These are phyloP conservation scores for Smallanthus sonchifolius DNA, from an alignment of 129 eudicot genomes.

Conservation along the genomic window DNA sequence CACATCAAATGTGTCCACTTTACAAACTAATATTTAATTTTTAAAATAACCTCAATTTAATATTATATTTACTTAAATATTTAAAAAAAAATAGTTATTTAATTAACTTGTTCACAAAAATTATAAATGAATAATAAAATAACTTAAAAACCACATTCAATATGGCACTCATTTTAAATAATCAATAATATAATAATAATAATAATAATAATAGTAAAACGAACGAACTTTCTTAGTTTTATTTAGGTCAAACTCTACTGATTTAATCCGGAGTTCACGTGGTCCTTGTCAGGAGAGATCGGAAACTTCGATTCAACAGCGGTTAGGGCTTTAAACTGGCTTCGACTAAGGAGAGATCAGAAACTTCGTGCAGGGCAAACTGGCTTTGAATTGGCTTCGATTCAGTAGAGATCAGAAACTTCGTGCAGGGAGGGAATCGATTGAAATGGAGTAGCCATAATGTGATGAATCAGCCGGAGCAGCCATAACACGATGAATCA, in stretches of 20 bases:
- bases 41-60: neutral
- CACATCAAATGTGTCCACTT: slow-evolving; percentile 62
- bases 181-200: neutral
- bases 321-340: too few species aligned
- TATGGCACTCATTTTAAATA: neutral
- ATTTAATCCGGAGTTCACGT: slow-evolving; percentile 78
- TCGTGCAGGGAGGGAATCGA: too few species aligned
- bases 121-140: neutral
- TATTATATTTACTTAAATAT: neutral
- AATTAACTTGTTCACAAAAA: neutral
- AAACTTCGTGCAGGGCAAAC: too few species aligned
- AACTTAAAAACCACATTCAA: neutral
- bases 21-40: neutral
- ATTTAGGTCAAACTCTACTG: slow-evolving; percentile 75
- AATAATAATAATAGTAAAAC: neutral
- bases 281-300: too few species aligned
- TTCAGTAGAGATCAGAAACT: too few species aligned
- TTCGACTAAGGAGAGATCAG: too few species aligned
- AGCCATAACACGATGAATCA: too few species aligned
- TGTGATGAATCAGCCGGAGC: too few species aligned
- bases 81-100: neutral
- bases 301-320: too few species aligned
- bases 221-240: slow-evolving; percentile 65
- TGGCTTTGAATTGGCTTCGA: too few species aligned
- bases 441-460: too few species aligned